Conservation (phyloP, 176 grass and related monocot species). For the Triticum dicoccoides region DNA sequence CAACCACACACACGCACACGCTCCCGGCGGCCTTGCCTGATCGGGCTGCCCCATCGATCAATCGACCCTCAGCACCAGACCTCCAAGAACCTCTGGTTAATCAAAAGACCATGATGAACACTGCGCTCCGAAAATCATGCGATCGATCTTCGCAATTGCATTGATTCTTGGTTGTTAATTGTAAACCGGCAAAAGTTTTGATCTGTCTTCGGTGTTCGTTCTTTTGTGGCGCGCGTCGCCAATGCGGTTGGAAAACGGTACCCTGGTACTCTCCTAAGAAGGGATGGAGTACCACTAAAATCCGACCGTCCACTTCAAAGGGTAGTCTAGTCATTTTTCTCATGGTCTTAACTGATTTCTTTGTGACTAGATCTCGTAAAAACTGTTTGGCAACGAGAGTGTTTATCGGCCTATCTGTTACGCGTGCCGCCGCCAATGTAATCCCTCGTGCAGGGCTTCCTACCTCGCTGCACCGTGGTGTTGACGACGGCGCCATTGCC, state of each 20-base stretch:
- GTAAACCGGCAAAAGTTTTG: constrained; percentile 12
- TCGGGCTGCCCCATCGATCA: constrained; percentile 22
- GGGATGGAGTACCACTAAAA: too few species aligned
- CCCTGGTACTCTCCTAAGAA: too few species aligned
- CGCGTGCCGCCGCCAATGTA: too few species aligned
- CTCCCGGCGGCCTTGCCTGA: constrained; percentile 21
- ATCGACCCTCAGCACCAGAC: background rate
- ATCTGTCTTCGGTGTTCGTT: constrained; percentile 18
- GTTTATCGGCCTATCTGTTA: too few species aligned
- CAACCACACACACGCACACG: constrained; percentile 46
- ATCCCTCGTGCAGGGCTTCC: too few species aligned
- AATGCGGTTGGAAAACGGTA: constrained; percentile 8
- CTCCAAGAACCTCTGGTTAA: background rate
- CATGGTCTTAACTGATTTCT: too few species aligned
- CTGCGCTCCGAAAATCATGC: background rate
- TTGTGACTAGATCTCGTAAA: too few species aligned
- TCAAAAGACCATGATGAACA: background rate
- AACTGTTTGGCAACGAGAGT: too few species aligned
- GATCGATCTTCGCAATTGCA: background rate
- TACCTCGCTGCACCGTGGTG: too few species aligned
- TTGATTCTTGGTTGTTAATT: background rate
- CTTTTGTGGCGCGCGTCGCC: constrained; percentile 3
- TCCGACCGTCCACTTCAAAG: too few species aligned
- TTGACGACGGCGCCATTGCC: too few species aligned
- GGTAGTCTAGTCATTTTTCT: too few species aligned